phyloP scores from a whole-genome alignment of 1,139 yeast genomes.

The Geotrichum aggregatum region DNA sequence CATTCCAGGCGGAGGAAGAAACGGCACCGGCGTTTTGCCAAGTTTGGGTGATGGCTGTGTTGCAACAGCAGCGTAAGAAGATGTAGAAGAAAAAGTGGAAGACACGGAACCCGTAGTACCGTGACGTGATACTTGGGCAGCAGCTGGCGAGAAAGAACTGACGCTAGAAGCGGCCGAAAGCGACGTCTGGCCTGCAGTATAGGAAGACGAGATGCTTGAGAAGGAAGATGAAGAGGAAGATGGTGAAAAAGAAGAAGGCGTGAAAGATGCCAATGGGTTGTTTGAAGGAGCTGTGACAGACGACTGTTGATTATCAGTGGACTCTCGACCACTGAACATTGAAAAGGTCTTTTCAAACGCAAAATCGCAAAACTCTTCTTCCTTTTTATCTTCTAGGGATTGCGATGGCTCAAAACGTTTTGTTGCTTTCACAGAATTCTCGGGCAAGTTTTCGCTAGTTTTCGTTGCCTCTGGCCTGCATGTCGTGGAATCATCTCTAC shows the following conservation, averaged over 20 bases:
- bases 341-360: not conserved
- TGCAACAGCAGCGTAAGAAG: slow-evolving; percentile 4
- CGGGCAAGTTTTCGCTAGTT: too few species aligned
- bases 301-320: not conserved
- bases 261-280: too few species aligned
- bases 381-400: too few species aligned
- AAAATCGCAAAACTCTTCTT: not conserved
- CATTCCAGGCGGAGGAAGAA: slow-evolving; percentile 5
- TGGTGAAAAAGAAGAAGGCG: too few species aligned
- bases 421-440: too few species aligned
- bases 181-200: not conserved
- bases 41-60: slow-evolving; percentile 7
- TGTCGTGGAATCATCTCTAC: too few species aligned
- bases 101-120: slow-evolving; percentile 2
- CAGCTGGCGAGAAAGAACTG: not conserved
- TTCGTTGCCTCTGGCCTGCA: too few species aligned
- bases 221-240: too few species aligned
- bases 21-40: slow-evolving; percentile 1
- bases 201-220: too few species aligned
- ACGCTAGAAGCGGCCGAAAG: not conserved
- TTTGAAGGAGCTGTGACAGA: too few species aligned
- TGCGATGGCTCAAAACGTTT: too few species aligned
- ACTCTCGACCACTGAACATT: not conserved
- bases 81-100: slow-evolving; percentile 4
- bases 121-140: slow-evolving; percentile 1